Evolutionary conservation across 345 rosid genomes (phyloP).

Genomic region (Turritis glabra): DNA sequence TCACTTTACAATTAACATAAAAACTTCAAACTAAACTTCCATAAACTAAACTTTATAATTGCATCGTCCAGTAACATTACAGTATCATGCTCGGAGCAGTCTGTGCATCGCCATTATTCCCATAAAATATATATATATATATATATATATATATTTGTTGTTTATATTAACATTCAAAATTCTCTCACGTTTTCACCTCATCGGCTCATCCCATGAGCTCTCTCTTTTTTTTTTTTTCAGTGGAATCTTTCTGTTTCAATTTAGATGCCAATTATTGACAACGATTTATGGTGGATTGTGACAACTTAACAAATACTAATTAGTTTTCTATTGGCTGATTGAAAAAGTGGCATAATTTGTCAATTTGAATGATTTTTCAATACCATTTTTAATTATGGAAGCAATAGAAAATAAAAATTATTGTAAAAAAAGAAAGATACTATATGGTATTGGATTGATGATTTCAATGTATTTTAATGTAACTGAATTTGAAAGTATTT

Average conservation of each 20-base stretch:
- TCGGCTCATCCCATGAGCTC: constrained; percentile 1
- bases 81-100: constrained; percentile 6
- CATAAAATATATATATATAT: no score
- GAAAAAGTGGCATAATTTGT: background rate
- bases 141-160: no score
- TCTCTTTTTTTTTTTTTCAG: background rate
- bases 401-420: background rate
- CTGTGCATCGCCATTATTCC: background rate
- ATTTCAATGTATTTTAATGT: no score
- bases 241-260: constrained; percentile 1
- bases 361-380: no score
- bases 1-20: background rate
- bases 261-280: background rate
- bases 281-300: background rate
- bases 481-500: no score
- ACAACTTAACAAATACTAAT: background rate
- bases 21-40: background rate
- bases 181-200: constrained; percentile 19
- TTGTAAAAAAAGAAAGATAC: no score
- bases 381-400: background rate
- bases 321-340: background rate
- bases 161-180: background rate
- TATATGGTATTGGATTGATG: no score
- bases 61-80: constrained; percentile 13
- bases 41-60: background rate